Conservation (phyloP, 306 rosid genomes). For the Cucurbita moschata region DNA sequence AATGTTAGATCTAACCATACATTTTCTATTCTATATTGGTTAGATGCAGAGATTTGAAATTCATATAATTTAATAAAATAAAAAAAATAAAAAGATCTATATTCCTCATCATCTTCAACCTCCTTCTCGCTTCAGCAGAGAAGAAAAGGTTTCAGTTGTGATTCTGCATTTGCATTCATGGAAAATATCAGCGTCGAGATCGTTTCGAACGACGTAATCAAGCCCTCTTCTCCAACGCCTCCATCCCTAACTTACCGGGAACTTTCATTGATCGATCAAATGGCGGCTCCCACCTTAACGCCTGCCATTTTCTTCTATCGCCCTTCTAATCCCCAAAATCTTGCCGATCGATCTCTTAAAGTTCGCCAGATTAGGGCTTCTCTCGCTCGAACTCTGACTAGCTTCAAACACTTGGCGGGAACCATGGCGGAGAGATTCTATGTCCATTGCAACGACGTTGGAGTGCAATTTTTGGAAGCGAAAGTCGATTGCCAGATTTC, state of each 20-base stretch:
- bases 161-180: not conserved
- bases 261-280: constrained; percentile 32
- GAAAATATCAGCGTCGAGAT: constrained; percentile 9
- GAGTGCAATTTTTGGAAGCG: constrained; percentile 12
- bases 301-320: constrained; percentile 21
- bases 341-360: not conserved
- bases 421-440: not conserved
- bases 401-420: constrained; percentile 17
- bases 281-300: constrained; percentile 17
- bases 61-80: too few relatives aligned
- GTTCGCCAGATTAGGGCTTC: constrained; percentile 5
- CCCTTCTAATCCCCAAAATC: not conserved
- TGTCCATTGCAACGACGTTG: constrained; percentile 13
- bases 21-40: too few relatives aligned
- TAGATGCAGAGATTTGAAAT: too few relatives aligned
- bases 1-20: too few relatives aligned
- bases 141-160: not conserved
- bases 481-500: not conserved
- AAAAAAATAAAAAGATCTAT: too few relatives aligned
- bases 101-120: not conserved
- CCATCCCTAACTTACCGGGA: constrained; percentile 10
- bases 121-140: not conserved
- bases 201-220: constrained; percentile 13
- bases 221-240: constrained; percentile 28
- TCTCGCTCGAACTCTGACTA: constrained; percentile 10